phyloP scores from a whole-genome alignment of 78 protist species.

The Dictyostelium firmibasis region DNA sequence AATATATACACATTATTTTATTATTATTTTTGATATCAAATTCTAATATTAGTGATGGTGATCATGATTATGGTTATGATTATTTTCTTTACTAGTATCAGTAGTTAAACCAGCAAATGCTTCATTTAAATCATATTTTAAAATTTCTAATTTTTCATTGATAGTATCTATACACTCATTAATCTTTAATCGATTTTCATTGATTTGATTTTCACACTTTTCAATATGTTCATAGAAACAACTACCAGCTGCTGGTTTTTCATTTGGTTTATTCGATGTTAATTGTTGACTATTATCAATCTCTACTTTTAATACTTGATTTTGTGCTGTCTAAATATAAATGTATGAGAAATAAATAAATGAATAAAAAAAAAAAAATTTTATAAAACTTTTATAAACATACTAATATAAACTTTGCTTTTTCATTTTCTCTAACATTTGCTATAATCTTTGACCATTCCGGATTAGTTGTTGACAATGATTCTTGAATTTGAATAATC shows the following conservation, averaged over 20 bases:
- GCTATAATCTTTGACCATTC: slow-evolving; percentile 21
- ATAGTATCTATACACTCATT: background rate
- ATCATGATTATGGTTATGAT: background rate
- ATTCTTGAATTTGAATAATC: slow-evolving; percentile 26
- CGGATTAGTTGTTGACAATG: background rate
- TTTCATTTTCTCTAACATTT: slow-evolving; percentile 41
- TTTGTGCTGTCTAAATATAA: slow-evolving; percentile 30
- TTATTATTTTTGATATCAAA: no score
- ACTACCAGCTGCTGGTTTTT: slow-evolving; percentile 1
- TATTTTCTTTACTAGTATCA: background rate
- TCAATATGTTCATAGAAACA: slow-evolving; percentile 60
- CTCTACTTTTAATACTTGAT: slow-evolving; percentile 57
- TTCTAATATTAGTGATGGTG: background rate
- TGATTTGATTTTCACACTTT: slow-evolving; percentile 24
- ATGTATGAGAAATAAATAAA: background rate
- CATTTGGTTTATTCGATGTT: background rate
- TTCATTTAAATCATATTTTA: slow-evolving; percentile 58
- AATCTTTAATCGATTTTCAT: background rate
- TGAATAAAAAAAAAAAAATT: background rate
- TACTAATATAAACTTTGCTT: slow-evolving; percentile 47
- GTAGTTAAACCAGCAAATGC: background rate
- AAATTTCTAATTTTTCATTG: slow-evolving; percentile 44
- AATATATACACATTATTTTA: no score
- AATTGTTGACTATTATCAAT: slow-evolving; percentile 17
- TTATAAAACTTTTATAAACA: background rate